Percentiles rank a stretch among this genome's conserved stretches.
Conservation (phyloP, 2,329 filamentous ascomycete genomes). For the Orbilia ellipsospora region DNA sequence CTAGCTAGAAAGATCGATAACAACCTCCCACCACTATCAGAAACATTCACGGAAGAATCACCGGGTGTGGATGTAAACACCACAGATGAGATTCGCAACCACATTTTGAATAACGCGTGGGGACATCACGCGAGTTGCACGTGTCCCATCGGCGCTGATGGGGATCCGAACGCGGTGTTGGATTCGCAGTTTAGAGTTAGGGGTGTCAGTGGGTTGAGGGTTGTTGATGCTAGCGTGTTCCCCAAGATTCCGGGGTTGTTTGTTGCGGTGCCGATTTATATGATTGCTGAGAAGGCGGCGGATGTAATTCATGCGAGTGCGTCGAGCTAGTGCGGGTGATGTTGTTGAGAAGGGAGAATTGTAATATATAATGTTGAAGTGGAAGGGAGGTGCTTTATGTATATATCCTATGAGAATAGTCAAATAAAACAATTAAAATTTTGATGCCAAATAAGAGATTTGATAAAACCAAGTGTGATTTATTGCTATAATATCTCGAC, state of each 20-base stretch:
- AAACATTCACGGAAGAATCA: slow-evolving; percentile 32
- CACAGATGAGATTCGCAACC: slow-evolving; percentile 60
- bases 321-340: too few relatives aligned
- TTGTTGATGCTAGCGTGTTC: slow-evolving; percentile 72
- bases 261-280: slow-evolving; percentile 67
- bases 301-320: slow-evolving; percentile 65
- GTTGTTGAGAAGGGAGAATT: too few relatives aligned
- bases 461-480: too few relatives aligned
- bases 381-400: too few relatives aligned
- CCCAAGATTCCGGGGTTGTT: slow-evolving; percentile 66
- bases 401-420: too few relatives aligned
- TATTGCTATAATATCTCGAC: too few relatives aligned
- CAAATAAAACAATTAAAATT: too few relatives aligned
- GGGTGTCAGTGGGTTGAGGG: slow-evolving; percentile 68
- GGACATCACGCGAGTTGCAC: slow-evolving; percentile 71
- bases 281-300: slow-evolving; percentile 72
- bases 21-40: slow-evolving; percentile 6
- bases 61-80: slow-evolving; percentile 8
- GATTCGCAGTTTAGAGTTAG: slow-evolving; percentile 70
- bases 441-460: too few relatives aligned
- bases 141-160: slow-evolving; percentile 68
- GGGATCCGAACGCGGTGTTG: slow-evolving; percentile 69
- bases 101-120: slow-evolving; percentile 67
- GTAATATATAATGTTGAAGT: too few relatives aligned
- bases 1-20: slow-evolving; percentile 65